Evolutionary conservation across 306 rosid genomes (phyloP).

Genomic region (Hippophae tibetana): DNA sequence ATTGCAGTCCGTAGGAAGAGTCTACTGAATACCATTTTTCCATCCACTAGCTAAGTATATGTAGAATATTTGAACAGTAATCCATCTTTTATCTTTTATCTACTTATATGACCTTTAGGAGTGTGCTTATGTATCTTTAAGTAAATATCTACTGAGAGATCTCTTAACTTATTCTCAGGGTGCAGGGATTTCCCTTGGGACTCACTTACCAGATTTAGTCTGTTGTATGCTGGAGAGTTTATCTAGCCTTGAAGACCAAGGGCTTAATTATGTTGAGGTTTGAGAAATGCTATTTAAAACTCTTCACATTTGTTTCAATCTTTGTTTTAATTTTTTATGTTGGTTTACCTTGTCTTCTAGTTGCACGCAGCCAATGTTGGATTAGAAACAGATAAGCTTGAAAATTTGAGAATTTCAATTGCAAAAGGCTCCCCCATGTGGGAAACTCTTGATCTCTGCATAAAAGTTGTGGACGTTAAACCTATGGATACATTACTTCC

Average conservation of each 20-base stretch:
- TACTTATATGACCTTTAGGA: not conserved
- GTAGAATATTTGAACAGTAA: no score
- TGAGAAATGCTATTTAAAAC: conserved; percentile 20
- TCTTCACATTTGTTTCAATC: conserved; percentile 5
- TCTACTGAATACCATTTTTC: no score
- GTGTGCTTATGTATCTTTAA: not conserved
- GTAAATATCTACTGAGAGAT: not conserved
- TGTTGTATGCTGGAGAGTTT: conserved; percentile 98
- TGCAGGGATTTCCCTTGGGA: conserved; percentile 81
- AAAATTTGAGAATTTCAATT: conserved; percentile 79
- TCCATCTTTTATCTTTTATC: not conserved
- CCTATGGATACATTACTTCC: conserved; percentile 69
- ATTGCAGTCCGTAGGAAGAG: no score
- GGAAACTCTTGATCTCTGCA: conserved; percentile 89
- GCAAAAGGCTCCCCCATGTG: conserved; percentile 99
- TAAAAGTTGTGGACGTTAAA: conserved; percentile 75
- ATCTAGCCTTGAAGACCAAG: conserved; percentile 94
- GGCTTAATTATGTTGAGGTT: conserved; percentile 92
- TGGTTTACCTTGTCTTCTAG: conserved; percentile 32
- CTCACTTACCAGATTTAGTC: conserved; percentile 81
- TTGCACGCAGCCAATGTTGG: conserved; percentile 88
- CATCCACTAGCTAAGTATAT: no score
- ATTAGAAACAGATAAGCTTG: conserved; percentile 82
- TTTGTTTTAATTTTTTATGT: conserved; percentile 10
- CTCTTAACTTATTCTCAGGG: conserved; percentile 42